Base-by-base conservation (phyloP, 106 monocot genomes). In the Dioscorea dumetorum region DNA sequence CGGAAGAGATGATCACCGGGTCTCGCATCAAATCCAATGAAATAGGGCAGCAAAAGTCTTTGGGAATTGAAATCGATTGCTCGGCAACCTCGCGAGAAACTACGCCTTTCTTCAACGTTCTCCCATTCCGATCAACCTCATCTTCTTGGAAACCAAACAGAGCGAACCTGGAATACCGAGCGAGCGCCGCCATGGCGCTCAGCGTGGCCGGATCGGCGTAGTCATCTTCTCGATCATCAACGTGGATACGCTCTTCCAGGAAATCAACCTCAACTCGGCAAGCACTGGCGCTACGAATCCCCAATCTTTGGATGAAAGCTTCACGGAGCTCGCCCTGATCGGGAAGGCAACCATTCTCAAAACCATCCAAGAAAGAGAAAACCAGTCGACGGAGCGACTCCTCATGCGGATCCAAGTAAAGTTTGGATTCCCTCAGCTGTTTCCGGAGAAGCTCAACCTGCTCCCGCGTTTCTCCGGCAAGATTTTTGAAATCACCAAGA, bases 41-140 rank as follows among this genome's bases (percentile, higher is more conserved):
- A 21, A 88, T 83, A 51, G 87, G 87, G 75, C 87, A 88, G 75
- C 81, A 84, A 62, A 81, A 88, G 35, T 88, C 87, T 75, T 88
- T 84, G 5, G 83, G 83, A 9, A 80, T 71, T 19, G 67, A 18
- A 60, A 24, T 2, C 60, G 23, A 60, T 24, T 24, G 22, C 60
- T 60, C 60, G 5, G 12, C 21, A 23, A 21, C 2, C 60, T 19
- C 54, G 19, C 15, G 19, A 16, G 18, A 18, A 54, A 19, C 19
- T 15, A 12, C 12, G 15, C 54, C 13, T 18, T 60, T 60, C 22
- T 60, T 60, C 60, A 12, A 8, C 2, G 22, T 60, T 12, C 22
- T 60, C 20, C 23, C 41, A 41, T 41, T 54, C 54, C 54, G 12
- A 54, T 54, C 54, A 19, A 54, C 54, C 13, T 54, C 56, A 5